Evolutionary conservation across 768 basidiomycete species (phyloP), one percentile per base, ranked within the genome.

Genomic region (Mycena albidolilacea): DNA sequence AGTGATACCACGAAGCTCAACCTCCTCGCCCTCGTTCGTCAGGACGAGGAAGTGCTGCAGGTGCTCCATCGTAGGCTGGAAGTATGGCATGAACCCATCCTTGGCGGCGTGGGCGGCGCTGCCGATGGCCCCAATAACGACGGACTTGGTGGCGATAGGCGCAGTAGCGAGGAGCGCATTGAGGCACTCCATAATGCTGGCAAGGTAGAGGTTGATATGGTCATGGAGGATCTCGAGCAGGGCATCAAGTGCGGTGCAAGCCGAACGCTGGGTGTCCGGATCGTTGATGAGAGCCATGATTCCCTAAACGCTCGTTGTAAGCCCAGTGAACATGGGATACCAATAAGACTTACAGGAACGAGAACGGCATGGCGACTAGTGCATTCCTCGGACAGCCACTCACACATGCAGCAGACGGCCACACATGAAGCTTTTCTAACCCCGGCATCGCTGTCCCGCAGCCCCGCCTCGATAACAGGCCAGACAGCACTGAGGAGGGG

Each of bases 81-180:
- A 99, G 87, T 98, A 99, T 1, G 96, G 96, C 52, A 93, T 83
- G 87, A 99, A 99, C 77, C 92, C 90, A 57, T 89, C 90, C 82
- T 95, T 95, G 46, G 97, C 95, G 14, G 98, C 97, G 82, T 99
- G 97, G 3, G 98, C 97, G 44, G 98, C 97, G 76, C 96, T 97
- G 44, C 98, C 98, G 77, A 99, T 98, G 21, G 98, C 98, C 9
- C 97, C 97, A 72, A 96, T 97, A 76, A 98, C 95, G 76, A 98
- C 97, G 55, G 95, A 88, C 85, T 98, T 97, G 82, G 98, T 92
- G 39, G 91, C 80, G 72, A 94, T 84, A n/a, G 96, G 93, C 0
- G 96, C 96, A 19, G 89, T 92, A 77, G 96, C 94, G 68, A 99
- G 91, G 30, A 99, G 89, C 71, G 91, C 91, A 52, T 91, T 90